Evolutionary conservation across 306 rosid species (phyloP).

Genomic region (Nissolia schottii): DNA sequence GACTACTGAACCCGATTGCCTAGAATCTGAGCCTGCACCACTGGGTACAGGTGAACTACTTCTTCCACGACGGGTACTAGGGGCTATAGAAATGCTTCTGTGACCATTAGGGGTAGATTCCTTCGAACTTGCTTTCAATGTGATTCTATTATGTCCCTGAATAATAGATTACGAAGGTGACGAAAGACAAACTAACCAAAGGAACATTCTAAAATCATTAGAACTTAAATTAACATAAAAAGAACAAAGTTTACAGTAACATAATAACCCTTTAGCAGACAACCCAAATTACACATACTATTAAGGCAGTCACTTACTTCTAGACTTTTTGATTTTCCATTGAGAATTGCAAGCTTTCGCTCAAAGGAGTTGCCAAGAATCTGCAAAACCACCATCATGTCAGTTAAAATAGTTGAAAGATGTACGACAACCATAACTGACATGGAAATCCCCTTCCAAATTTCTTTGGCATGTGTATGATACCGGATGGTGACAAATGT

Average conservation of each 20-base stretch:
- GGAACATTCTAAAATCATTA: not conserved
- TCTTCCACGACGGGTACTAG: conserved; percentile 61
- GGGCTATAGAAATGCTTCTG: conserved; percentile 45
- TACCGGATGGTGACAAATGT: no score
- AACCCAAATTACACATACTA: not conserved
- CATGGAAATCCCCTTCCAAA: not conserved
- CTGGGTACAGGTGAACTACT: conserved; percentile 64
- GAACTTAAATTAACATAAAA: not conserved
- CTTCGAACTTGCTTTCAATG: conserved; percentile 54
- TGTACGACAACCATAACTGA: not conserved
- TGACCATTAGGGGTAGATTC: conserved; percentile 59
- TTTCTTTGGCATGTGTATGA: no score
- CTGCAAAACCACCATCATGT: conserved; percentile 42
- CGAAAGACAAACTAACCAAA: not conserved
- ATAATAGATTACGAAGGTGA: conserved; percentile 16
- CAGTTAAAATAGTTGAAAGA: conserved; percentile 5
- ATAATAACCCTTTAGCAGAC: not conserved
- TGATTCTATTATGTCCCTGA: conserved; percentile 59
- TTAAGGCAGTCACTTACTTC: conserved; percentile 52
- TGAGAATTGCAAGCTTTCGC: conserved; percentile 84
- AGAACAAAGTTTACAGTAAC: not conserved
- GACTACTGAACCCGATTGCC: conserved; percentile 34
- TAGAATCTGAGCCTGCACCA: conserved; percentile 38
- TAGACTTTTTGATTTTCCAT: conserved; percentile 46
- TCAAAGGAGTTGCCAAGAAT: conserved; percentile 92